phyloP scores from a whole-genome alignment of 441 rosid genomes.

The Populus hybrid region DNA sequence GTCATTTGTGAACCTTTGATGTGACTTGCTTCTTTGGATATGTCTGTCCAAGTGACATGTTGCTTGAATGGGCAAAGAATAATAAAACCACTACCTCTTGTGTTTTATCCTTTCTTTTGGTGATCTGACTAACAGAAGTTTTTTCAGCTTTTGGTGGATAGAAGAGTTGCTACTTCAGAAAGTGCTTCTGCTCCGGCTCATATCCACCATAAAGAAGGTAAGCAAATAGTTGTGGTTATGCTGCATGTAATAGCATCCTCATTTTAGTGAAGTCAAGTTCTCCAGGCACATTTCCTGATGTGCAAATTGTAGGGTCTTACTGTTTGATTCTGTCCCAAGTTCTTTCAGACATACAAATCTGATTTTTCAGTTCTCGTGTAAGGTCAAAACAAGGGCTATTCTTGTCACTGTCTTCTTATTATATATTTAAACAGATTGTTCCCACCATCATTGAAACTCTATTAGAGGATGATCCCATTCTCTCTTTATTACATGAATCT shows the following conservation, averaged over 20 bases:
- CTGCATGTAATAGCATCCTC: background rate
- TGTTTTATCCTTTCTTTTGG: background rate
- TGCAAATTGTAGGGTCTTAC: background rate
- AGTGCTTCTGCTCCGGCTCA: constrained; percentile 43
- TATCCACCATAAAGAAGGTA: constrained; percentile 46
- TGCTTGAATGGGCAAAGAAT: background rate
- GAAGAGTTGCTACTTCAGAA: constrained; percentile 29
- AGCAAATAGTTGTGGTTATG: constrained; percentile 6
- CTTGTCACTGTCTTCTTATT: background rate
- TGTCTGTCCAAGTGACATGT: background rate
- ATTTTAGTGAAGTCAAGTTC: background rate
- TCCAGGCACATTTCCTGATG: background rate
- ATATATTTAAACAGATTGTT: background rate
- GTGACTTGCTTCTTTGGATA: background rate
- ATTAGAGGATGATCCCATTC: background rate
- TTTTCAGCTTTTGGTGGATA: constrained; percentile 51
- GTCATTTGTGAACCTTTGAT: background rate
- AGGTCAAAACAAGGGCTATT: background rate
- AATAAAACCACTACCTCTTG: background rate
- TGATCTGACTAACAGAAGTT: constrained; percentile 12
- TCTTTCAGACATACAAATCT: background rate
- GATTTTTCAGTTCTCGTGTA: background rate
- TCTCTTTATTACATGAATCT: background rate
- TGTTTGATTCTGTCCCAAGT: background rate
- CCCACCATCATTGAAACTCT: background rate